Evolutionary conservation across 108 stramenopile genomes (phyloP), one percentile per base, ranked within the genome.

Genomic region (Nitzschia palea): DNA sequence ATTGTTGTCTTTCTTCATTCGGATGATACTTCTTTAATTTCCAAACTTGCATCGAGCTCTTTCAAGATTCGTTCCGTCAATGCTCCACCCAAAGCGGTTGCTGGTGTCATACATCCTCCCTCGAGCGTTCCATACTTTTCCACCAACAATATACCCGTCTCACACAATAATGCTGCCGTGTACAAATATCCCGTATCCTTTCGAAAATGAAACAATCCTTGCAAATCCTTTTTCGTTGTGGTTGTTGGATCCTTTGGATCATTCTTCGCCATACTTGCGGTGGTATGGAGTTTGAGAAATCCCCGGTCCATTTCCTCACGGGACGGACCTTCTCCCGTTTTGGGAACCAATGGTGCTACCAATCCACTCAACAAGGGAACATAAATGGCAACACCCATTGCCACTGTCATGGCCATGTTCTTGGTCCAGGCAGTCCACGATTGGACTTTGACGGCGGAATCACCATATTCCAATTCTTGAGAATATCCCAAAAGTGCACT

Each of bases 131-230:
- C 47, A 23, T 55, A 20, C 34, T 71, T 71, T 20, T 68, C 68
- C 35, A 69, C 48, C 67, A 76, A 42, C 3, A 69, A 26, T 17
- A 63, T 57, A 2, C 75, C 75, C 15, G 67, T 68, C 51, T 76
- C 67, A 33, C 61, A 50, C 65, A 76, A 44, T 36, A 76, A 36
- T 9, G 36, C 62, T 20, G 75, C 75, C 6, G 75, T 76, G 22
- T 69, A 69, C 45, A 76, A 48, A 47, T 76, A 76, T 14, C 35
- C 37, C 26, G 56, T 68, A 22, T 76, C 75, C 32, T 76, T 76
- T 9, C 55, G 53, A 43, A 76, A 76, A 26, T 68, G 48, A 31
- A 75, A 75, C 44, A 23, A 59, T 23, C 54, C 51, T 47, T 53
- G 33, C 29, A 68, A 56, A 5, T 48, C 18, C 4, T 20, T 12